Conservation (phyloP, 345 rosid genomes). For the Pugionium dolabratum region DNA sequence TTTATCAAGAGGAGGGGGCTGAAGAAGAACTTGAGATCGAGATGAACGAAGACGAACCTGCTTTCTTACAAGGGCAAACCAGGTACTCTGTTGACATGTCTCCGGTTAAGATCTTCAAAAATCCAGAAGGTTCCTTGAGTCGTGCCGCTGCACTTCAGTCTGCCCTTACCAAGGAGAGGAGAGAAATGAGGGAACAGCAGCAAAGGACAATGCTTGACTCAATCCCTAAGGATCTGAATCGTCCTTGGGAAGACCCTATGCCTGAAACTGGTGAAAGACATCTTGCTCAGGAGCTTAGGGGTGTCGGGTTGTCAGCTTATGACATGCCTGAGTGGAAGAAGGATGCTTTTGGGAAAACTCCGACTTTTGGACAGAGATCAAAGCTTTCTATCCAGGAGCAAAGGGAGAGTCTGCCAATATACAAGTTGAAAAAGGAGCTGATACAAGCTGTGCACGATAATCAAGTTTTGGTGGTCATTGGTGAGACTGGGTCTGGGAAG, state of each 20-base stretch:
- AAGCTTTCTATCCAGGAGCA: constrained; percentile 91
- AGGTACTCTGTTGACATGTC: constrained; percentile 75
- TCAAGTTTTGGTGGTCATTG: constrained; percentile 79
- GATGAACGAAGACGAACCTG: constrained; percentile 87
- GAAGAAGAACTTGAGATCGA: constrained; percentile 96
- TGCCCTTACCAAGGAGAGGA: constrained; percentile 80
- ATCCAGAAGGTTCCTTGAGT: constrained; percentile 90
- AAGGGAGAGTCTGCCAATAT: constrained; percentile 87
- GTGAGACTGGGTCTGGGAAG: constrained; percentile 88
- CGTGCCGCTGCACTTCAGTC: constrained; percentile 95
- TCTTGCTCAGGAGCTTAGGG: constrained; percentile 92
- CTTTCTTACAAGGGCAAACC: constrained; percentile 78
- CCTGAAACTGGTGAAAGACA: constrained; percentile 89
- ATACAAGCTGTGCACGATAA: constrained; percentile 86
- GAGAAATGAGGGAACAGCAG: constrained; percentile 82
- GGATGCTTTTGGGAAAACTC: constrained; percentile 78
- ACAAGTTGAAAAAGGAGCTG: constrained; percentile 81
- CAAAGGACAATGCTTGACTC: constrained; percentile 91
- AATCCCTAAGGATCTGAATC: constrained; percentile 95
- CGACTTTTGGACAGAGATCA: constrained; percentile 78
- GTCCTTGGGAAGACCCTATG: constrained; percentile 97
- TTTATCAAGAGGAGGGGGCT: constrained; percentile 78
- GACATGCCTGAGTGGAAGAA: constrained; percentile 97
- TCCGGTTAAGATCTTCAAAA: constrained; percentile 88
- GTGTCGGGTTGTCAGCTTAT: constrained; percentile 85